phyloP scores from a whole-genome alignment of 1,139 yeast genomes.

The Chernovozyma aurita region DNA sequence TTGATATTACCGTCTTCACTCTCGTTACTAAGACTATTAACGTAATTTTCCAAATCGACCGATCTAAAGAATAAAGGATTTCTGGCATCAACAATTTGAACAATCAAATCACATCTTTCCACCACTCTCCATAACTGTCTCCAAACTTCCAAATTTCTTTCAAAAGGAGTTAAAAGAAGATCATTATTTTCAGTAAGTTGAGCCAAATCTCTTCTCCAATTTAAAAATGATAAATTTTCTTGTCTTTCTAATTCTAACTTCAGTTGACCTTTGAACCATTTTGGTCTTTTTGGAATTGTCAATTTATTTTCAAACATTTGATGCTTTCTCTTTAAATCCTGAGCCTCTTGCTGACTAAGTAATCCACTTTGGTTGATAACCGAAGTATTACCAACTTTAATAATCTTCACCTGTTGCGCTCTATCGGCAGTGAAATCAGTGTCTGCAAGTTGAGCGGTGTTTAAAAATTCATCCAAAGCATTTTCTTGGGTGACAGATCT shows the following conservation, averaged over 20 bases:
- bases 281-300: conserved; percentile 93
- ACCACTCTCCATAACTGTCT: conserved; percentile 98
- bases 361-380: conserved; percentile 45
- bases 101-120: conserved; percentile 89
- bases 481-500: conserved; percentile 94
- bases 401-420: conserved; percentile 76
- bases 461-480: conserved; percentile 88
- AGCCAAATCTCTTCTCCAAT: conserved; percentile 92
- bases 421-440: conserved; percentile 95
- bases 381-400: conserved; percentile 63
- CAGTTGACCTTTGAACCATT: conserved; percentile 72
- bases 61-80: conserved; percentile 90
- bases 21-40: conserved; percentile 55
- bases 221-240: conserved; percentile 86
- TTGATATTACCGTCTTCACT: conserved; percentile 37
- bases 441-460: conserved; percentile 92
- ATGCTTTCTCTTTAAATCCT: conserved; percentile 59
- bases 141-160: conserved; percentile 97
- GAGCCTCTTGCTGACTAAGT: conserved; percentile 65
- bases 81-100: conserved; percentile 97
- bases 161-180: conserved; percentile 89
- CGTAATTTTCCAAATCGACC: conserved; percentile 81
- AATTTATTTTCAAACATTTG: conserved; percentile 71
- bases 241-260: conserved; percentile 76
- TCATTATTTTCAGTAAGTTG: conserved; percentile 77